phyloP scores from a whole-genome alignment of 176 grass and related monocot species.

The Zoysia pacifica region DNA sequence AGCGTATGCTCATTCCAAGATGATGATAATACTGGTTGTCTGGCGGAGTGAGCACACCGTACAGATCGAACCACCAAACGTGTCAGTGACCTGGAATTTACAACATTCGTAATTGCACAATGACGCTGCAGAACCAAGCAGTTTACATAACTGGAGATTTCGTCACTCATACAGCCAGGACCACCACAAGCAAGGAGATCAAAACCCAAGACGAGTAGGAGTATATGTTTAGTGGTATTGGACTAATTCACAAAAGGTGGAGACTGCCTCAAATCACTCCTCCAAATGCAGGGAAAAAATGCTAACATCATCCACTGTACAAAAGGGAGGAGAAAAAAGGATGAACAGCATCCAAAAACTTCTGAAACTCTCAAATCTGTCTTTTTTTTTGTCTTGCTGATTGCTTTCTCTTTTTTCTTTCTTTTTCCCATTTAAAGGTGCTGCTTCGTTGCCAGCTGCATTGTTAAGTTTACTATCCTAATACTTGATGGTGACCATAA shows the following conservation, averaged over 20 bases:
- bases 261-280: conserved; percentile 28
- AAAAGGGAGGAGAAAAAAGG: conserved; percentile 41
- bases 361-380: conserved; percentile 23
- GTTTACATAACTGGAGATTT: conserved; percentile 23
- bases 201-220: conserved; percentile 17
- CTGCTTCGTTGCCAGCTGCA: conserved; percentile 38
- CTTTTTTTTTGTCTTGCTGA: not conserved
- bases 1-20: conserved; percentile 8
- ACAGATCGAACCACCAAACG: not conserved
- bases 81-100: not conserved
- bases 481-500: conserved; percentile 18
- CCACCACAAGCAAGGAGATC: conserved; percentile 21
- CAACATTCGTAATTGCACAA: conserved; percentile 25
- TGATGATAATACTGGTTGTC: not conserved
- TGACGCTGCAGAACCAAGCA: conserved; percentile 17
- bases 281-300: conserved; percentile 35
- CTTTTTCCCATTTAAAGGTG: conserved; percentile 9
- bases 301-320: conserved; percentile 57
- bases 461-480: conserved; percentile 42
- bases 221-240: conserved; percentile 5
- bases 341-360: conserved; percentile 44
- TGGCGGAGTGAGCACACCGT: conserved; percentile 18
- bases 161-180: conserved; percentile 25
- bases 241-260: conserved; percentile 52
- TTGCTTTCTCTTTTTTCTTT: not conserved